Evolutionary conservation across 2,329 filamentous ascomycete genomes (phyloP), one percentile per base, ranked within the genome.

Genomic region (Tolypocladium guangdongense): DNA sequence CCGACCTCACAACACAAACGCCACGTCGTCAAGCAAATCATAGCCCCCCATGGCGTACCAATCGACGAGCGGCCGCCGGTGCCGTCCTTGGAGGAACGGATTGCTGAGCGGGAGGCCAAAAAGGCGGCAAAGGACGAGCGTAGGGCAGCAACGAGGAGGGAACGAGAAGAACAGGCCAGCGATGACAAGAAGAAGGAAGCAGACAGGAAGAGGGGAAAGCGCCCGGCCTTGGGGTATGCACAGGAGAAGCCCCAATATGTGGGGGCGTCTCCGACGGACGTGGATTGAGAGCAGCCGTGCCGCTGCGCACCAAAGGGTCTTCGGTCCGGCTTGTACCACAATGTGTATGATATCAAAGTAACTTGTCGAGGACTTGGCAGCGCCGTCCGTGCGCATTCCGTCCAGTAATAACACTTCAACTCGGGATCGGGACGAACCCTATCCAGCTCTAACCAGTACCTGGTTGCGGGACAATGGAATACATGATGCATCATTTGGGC

Each of bases 21-120:
- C 30, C 87, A 92, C 62, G 83, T 91, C 37, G 83, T 93, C 32
- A 83, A 84, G 58, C 75, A 79, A 56, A 90, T 93, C 60, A 79
- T 92, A 56, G 84, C 87, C 4, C 88, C 86, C 2, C 74, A 73
- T 50, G 86, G 86, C 20, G 72, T 74, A 2, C 77, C 83, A 2
- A 80, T 88, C 52, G 75, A 82, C 32, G 75, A 80, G 53, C 76
- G 88, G 7, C 83, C 86, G 6, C 76, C 81, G 0, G 75, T 93
- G 12, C 84, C 85, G 30, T 82, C 77, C 0, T 67, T 81, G 47
- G 81, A 83, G 51, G 81, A 90, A 67, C 73, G 81, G 45, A 74
- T 82, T 60, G 75, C 66, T 14, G 71, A 74, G 51, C 76, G 79
- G 54, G 76, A 82, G 49, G 69, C 71, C 33, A 77, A 81, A 66